Percentiles rank a stretch among this genome's conserved stretches.
phyloP scores from a whole-genome alignment of 2,329 filamentous ascomycete species.

The Penicillium brevicompactum region DNA sequence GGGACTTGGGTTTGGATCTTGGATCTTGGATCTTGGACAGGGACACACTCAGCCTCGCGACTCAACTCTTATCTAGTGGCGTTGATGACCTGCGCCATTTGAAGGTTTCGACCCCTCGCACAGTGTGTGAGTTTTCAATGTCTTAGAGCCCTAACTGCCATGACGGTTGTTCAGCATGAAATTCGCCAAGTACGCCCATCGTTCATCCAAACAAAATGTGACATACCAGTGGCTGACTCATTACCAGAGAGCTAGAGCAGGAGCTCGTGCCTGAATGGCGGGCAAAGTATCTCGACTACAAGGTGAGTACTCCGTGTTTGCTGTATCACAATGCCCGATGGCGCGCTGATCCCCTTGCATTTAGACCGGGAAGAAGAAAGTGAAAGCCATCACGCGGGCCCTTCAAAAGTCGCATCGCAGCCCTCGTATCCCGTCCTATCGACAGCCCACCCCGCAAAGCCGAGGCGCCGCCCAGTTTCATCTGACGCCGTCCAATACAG shows the following conservation, averaged over 20 bases:
- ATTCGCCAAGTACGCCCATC: constrained; percentile 57
- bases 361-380: constrained; percentile 79
- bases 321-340: constrained; percentile 3
- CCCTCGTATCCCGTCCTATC: constrained; percentile 47
- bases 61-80: background rate
- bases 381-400: constrained; percentile 79
- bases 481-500: constrained; percentile 21
- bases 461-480: constrained; percentile 10
- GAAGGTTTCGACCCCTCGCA: constrained; percentile 7
- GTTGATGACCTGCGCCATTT: background rate
- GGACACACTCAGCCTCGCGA: no score
- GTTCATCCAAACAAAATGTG: background rate
- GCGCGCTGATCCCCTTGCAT: background rate
- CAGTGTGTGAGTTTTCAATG: constrained; percentile 3
- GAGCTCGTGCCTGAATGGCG: constrained; percentile 94
- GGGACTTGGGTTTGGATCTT: no score
- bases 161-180: constrained; percentile 52
- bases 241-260: constrained; percentile 71
- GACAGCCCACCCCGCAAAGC: constrained; percentile 26
- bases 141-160: constrained; percentile 12
- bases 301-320: constrained; percentile 52
- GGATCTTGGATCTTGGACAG: background rate
- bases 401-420: constrained; percentile 60
- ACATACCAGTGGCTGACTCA: constrained; percentile 23
- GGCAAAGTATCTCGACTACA: constrained; percentile 92